Conservation (phyloP, 192 early-diverging fungal species). For the Rhizoclosmatium globosum region DNA sequence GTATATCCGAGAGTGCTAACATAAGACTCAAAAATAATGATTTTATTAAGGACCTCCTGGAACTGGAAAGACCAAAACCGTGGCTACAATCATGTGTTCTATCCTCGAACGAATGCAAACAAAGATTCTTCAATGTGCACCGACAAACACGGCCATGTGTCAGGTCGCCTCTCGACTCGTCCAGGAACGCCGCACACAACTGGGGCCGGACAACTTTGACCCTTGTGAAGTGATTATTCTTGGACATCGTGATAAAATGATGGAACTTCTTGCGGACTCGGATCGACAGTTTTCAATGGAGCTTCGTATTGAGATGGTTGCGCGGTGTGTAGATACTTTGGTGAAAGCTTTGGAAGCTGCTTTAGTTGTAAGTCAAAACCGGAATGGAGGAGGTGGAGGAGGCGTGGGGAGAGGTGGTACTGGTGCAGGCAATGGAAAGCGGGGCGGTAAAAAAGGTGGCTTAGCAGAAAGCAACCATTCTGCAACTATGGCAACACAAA, state of each 20-base stretch:
- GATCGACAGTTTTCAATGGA: conserved; percentile 21
- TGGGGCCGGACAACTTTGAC: conserved; percentile 3
- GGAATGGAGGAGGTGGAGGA: background rate
- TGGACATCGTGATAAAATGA: conserved; percentile 28
- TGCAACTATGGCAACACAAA: background rate
- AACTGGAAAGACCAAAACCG: conserved; percentile 26
- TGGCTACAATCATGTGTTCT: background rate
- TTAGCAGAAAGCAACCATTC: background rate
- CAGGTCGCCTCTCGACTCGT: conserved; percentile 16
- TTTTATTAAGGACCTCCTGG: conserved; percentile 31
- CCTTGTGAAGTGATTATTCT: conserved; percentile 14
- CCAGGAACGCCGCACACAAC: background rate
- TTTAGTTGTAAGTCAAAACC: background rate
- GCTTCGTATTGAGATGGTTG: conserved; percentile 27
- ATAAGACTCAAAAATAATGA: background rate
- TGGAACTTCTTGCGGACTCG: background rate
- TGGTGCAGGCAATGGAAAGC: background rate
- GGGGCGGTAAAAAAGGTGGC: background rate
- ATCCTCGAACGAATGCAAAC: background rate
- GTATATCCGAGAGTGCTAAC: background rate
- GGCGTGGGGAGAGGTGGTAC: background rate
- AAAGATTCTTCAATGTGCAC: conserved; percentile 26
- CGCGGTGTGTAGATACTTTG: background rate
- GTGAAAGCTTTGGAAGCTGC: background rate
- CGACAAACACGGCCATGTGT: conserved; percentile 25